Percentiles rank a stretch among this genome's conserved stretches.
phyloP scores from a whole-genome alignment of 352 stramenopile species.

The Phytophthora parvispora region DNA sequence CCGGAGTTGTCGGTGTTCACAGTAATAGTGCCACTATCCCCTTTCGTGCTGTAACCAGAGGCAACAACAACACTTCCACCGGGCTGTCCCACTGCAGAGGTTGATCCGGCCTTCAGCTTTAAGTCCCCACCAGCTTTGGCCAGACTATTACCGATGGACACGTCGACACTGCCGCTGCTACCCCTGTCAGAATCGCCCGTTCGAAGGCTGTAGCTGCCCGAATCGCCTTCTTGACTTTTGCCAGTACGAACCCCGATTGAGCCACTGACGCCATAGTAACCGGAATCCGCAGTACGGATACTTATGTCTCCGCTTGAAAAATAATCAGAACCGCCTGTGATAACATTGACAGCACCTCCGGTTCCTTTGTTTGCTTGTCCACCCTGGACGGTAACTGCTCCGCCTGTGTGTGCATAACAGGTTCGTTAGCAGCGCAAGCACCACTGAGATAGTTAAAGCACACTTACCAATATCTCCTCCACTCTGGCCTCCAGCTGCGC shows the following conservation, averaged over 20 bases:
- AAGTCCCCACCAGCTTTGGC: constrained; percentile 29
- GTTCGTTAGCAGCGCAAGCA: not conserved
- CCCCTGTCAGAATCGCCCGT: constrained; percentile 64
- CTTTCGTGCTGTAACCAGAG: constrained; percentile 73
- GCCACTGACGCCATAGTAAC: constrained; percentile 73
- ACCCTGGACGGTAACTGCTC: constrained; percentile 55
- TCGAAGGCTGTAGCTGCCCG: constrained; percentile 61
- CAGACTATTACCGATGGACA: constrained; percentile 31
- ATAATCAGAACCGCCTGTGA: constrained; percentile 49
- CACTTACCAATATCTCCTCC: constrained; percentile 55
- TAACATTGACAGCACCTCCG: constrained; percentile 61
- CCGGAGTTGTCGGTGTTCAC: constrained; percentile 84
- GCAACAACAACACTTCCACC: constrained; percentile 85
- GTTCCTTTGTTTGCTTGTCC: constrained; percentile 55
- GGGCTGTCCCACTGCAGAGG: constrained; percentile 47
- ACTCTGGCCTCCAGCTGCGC: constrained; percentile 55
- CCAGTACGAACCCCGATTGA: constrained; percentile 71
- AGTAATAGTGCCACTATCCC: constrained; percentile 84
- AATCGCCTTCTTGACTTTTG: constrained; percentile 61
- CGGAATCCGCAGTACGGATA: constrained; percentile 77
- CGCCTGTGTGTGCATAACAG: constrained; percentile 29
- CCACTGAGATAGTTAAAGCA: no score
- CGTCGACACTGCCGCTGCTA: constrained; percentile 31
- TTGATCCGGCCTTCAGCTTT: constrained; percentile 36
- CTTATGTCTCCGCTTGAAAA: constrained; percentile 66